Evolutionary conservation across 2,329 filamentous ascomycete species (phyloP), one percentile per base, ranked within the genome.

Genomic region (Ceratocystiopsis brevicomis): DNA sequence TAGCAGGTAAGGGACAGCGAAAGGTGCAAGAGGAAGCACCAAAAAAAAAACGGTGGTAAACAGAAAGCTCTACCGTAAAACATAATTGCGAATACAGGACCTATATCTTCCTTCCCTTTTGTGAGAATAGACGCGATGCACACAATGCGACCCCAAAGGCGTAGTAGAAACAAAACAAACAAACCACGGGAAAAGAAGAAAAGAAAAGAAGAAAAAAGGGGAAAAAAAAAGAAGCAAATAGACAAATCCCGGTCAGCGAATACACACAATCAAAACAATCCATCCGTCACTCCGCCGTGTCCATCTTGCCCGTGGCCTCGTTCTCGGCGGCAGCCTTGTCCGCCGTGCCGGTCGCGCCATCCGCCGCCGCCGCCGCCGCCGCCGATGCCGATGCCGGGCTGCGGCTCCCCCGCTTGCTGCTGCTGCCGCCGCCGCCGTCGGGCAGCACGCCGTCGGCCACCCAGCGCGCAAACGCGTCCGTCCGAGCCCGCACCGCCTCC

Each of bases 401-500:
- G 25, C 25, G 25, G 25, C 25, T 30, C 25, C 25, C 25, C 25
- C 5, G 6, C 25, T 30, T 30, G 25, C 25, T n/a, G 40, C 6
- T 9, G 36, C 33, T 9, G 33, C 41, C 39, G 13, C 41, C 15
- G 17, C 39, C 41, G 15, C 40, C 39, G 1, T 40, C 39, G 35
- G 46, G 47, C 44, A 48, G 33, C 21, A 50, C 47, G 14, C 67
- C 69, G 21, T 73, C 67, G 38, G 66, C 63, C 52, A 66, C 59
- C 67, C 71, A 75, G 46, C 60, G 64, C 50, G 65, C 60, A 52
- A 68, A 75, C 45, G 71, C 71, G 54, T 77, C 73, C 62, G 87
- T 87, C 50, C 76, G 76, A 58, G 79, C 73, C 55, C 80, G 67
- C n/a, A 81, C 76, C 53, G 80, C 73, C 50, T 81, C 81, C 60